Evolutionary conservation across 371 early-diverging fungal species (phyloP).

Genomic region (Mortierella sp.): DNA sequence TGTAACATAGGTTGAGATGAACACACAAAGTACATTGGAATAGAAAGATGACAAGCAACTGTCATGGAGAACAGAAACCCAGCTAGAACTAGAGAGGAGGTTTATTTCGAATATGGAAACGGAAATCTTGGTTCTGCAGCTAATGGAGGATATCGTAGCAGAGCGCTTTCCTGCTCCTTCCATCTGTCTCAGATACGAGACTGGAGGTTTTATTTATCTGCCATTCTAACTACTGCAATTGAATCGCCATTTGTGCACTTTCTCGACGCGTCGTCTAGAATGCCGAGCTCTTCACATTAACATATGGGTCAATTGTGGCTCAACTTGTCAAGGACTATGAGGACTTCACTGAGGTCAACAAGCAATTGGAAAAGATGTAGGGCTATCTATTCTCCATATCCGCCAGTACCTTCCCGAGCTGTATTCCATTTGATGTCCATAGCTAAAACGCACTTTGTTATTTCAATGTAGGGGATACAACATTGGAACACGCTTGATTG

Average conservation of each 20-base stretch:
- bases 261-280: slow-evolving; percentile 62
- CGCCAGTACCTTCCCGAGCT: not conserved
- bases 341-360: slow-evolving; percentile 93
- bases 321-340: slow-evolving; percentile 96
- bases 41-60: too few species aligned
- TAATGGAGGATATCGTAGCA: too few species aligned
- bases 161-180: too few species aligned
- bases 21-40: too few species aligned
- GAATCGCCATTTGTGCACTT: not conserved
- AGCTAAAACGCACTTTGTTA: not conserved
- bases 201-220: not conserved
- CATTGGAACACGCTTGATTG: slow-evolving; percentile 95
- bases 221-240: not conserved
- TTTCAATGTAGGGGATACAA: slow-evolving; percentile 89
- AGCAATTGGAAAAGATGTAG: slow-evolving; percentile 97
- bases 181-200: not conserved
- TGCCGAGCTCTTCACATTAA: slow-evolving; percentile 96
- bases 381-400: not conserved
- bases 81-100: not conserved
- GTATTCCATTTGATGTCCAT: not conserved
- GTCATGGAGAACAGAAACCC: not conserved
- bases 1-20: not conserved
- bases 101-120: not conserved
- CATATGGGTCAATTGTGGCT: slow-evolving; percentile 97
- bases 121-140: too few species aligned